Evolutionary conservation across 352 stramenopile species (phyloP).

Genomic region (Pythium rishiriense): DNA sequence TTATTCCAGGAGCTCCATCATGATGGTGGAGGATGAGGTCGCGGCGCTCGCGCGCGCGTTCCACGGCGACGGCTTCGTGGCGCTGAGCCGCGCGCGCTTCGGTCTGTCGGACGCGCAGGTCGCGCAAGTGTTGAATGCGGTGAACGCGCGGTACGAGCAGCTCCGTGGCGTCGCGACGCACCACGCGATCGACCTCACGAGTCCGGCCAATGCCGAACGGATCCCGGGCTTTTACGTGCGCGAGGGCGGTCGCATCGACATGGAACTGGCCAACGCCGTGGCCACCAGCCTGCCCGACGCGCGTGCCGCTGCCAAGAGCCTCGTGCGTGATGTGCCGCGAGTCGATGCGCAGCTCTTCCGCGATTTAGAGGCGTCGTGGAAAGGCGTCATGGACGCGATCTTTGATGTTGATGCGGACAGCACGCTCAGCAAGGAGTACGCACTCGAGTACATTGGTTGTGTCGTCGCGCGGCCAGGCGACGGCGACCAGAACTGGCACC

Average conservation of each 20-base stretch:
- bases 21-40: neutral
- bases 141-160: slow-evolving; percentile 42
- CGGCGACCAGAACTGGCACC: slow-evolving; percentile 74
- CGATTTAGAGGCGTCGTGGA: slow-evolving; percentile 11
- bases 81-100: slow-evolving; percentile 22
- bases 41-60: slow-evolving; percentile 25
- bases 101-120: slow-evolving; percentile 1
- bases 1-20: too few relatives aligned
- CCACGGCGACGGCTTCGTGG: slow-evolving; percentile 54
- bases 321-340: slow-evolving; percentile 9
- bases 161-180: slow-evolving; percentile 34
- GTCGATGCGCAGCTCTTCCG: slow-evolving; percentile 11
- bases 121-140: neutral
- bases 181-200: slow-evolving; percentile 26
- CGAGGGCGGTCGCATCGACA: slow-evolving; percentile 68
- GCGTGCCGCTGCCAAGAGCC: neutral
- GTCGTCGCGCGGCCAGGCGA: slow-evolving; percentile 66
- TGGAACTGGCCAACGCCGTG: slow-evolving; percentile 41
- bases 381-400: slow-evolving; percentile 9
- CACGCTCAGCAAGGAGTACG: neutral
- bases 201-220: slow-evolving; percentile 41
- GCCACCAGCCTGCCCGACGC: neutral
- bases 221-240: slow-evolving; percentile 73
- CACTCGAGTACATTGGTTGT: slow-evolving; percentile 73
- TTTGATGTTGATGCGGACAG: slow-evolving; percentile 5